phyloP scores from a whole-genome alignment of 148 eudicot species.

The Euryodendron excelsum region DNA sequence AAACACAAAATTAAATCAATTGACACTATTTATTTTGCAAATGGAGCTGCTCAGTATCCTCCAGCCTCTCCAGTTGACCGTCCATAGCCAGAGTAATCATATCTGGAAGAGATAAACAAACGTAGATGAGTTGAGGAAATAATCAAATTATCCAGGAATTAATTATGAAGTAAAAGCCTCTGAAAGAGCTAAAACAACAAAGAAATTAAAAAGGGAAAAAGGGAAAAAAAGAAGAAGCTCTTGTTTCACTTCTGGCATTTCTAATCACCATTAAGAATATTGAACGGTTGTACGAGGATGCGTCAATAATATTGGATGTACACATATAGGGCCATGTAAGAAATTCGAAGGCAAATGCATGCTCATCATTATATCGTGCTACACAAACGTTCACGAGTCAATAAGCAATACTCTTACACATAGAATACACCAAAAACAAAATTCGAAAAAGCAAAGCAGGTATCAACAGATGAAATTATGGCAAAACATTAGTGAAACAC shows the following conservation, averaged over 20 bases:
- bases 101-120: constrained; percentile 40
- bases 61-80: constrained; percentile 94
- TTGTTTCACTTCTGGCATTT: background rate
- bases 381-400: background rate
- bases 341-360: background rate
- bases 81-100: constrained; percentile 98
- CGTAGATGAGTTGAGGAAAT: constrained; percentile 3
- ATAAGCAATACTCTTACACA: background rate
- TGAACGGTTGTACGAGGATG: background rate
- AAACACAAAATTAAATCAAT: background rate
- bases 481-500: background rate
- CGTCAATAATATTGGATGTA: too few relatives aligned
- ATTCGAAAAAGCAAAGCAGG: too few relatives aligned
- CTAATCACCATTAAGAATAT: background rate
- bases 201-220: background rate
- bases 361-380: background rate
- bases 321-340: too few relatives aligned
- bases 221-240: too few relatives aligned
- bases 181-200: background rate
- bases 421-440: too few relatives aligned
- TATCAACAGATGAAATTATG: background rate
- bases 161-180: too few relatives aligned
- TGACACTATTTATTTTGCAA: background rate
- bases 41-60: constrained; percentile 8
- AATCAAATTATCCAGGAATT: background rate